These are phyloP conservation scores for Dictyostelium brefeldianum DNA, from an alignment of 78 protist species.

Conservation along the genomic window DNA sequence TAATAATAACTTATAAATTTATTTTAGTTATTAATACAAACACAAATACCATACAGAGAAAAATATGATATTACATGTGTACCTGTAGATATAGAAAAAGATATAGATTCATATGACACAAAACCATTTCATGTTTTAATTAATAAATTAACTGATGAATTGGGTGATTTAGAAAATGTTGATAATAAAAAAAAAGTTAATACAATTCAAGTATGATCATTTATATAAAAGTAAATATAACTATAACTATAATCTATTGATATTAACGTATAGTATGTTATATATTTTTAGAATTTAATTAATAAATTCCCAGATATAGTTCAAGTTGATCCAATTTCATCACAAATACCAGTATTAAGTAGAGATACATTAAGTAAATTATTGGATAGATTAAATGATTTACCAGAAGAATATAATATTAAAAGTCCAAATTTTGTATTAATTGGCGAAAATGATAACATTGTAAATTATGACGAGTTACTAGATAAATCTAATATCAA, in stretches of 20 bases:
- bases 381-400: slow-evolving; percentile 35
- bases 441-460: not conserved
- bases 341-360: slow-evolving; percentile 60
- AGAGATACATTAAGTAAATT: slow-evolving; percentile 25
- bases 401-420: not conserved
- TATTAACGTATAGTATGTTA: not conserved
- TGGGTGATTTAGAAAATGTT: slow-evolving; percentile 5
- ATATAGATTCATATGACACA: not conserved
- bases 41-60: not conserved
- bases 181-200: slow-evolving; percentile 11
- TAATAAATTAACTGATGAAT: slow-evolving; percentile 70
- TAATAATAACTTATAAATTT: not conserved
- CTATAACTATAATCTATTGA: not conserved
- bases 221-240: not conserved
- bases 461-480: not conserved
- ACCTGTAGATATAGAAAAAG: slow-evolving; percentile 44
- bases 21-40: not conserved
- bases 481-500: not conserved
- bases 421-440: slow-evolving; percentile 37
- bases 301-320: slow-evolving; percentile 29
- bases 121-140: slow-evolving; percentile 63
- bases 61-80: slow-evolving; percentile 55
- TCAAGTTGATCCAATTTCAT: slow-evolving; percentile 61
- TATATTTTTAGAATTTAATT: slow-evolving; percentile 3
- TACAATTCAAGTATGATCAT: slow-evolving; percentile 11